Evolutionary conservation across 108 stramenopile species (phyloP), one percentile per base, ranked within the genome.

Genomic region (Nitzschia inconspicua): DNA sequence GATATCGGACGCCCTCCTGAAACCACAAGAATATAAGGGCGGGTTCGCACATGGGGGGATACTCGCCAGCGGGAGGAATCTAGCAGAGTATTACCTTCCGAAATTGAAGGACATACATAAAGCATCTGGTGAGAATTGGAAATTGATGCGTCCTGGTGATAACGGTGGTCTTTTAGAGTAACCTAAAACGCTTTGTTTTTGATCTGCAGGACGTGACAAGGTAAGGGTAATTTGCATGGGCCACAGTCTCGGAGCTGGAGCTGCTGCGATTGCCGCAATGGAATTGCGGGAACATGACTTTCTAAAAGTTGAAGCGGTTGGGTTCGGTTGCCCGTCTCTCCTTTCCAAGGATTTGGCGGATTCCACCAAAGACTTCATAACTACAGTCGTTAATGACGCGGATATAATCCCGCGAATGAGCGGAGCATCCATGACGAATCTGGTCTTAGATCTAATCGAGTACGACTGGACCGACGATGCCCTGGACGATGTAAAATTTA

Each of bases 401-500:
- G 90, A 91, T 58, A 41, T 83, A 46, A 80, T 91, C 19, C 84
- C 90, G 32, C 74, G 90, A n/a, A 78, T 83, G 84, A 80, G 78
- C 46, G 74, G 60, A 11, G 70, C 73, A 20, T 82, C 90, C 3
- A 41, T 87, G 8, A 75, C 59, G 40, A 93, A 89, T 54, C 30
- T 78, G 18, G 22, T 85, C 6, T 37, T 87, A 39, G 82, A 85
- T 66, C 19, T 93, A 6, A 57, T 66, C 18, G 57, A 69, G 13
- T 88, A 80, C 46, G 81, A 94, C 41, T 94, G 81, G 65, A 82
- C 57, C 30, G 67, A 68, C 2, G 18, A 40, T 2, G 46, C 41
- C 16, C n/a, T 59, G 35, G 64, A 69, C 0, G 75, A 76, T 49
- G 3, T 70, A 13, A 42, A 64, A 10, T 62, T 47, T 47, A 46